Evolutionary conservation across 176 grass and related monocot genomes (phyloP).

Genomic region (Dendrocalamus sinicus): DNA sequence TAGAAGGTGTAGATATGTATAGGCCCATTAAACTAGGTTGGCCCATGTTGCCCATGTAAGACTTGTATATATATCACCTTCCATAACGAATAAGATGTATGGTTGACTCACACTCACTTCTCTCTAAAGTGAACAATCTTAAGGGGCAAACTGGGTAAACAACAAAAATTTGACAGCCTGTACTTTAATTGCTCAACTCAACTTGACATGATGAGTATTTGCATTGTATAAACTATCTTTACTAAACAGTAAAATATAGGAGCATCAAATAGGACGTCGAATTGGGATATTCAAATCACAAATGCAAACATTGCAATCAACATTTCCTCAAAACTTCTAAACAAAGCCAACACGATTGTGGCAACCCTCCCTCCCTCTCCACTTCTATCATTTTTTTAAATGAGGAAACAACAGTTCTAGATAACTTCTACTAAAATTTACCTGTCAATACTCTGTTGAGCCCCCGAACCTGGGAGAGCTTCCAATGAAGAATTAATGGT

Average conservation of each 20-base stretch:
- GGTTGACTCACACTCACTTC: no score
- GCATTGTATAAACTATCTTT: neutral
- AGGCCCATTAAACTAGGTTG: neutral
- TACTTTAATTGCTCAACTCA: neutral
- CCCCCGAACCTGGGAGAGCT: constrained; percentile 36
- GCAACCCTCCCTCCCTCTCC: neutral
- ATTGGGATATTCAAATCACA: neutral
- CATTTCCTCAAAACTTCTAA: neutral
- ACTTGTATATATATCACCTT: neutral
- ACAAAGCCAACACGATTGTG: constrained; percentile 5
- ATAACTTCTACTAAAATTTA: constrained; percentile 34
- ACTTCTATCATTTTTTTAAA: neutral
- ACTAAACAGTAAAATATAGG: neutral
- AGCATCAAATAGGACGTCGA: neutral
- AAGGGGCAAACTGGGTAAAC: neutral
- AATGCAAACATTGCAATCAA: neutral
- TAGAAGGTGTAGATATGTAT: neutral
- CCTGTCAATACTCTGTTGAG: constrained; percentile 73
- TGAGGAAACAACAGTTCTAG: constrained; percentile 12
- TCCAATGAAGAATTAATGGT: constrained; percentile 48
- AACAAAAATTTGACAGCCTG: neutral
- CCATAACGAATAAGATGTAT: no score
- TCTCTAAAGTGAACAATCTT: neutral
- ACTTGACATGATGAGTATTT: neutral
- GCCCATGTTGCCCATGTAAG: neutral